Evolutionary conservation across 2,329 filamentous ascomycete species (phyloP).

Genomic region (Hymenoscyphus repandus): DNA sequence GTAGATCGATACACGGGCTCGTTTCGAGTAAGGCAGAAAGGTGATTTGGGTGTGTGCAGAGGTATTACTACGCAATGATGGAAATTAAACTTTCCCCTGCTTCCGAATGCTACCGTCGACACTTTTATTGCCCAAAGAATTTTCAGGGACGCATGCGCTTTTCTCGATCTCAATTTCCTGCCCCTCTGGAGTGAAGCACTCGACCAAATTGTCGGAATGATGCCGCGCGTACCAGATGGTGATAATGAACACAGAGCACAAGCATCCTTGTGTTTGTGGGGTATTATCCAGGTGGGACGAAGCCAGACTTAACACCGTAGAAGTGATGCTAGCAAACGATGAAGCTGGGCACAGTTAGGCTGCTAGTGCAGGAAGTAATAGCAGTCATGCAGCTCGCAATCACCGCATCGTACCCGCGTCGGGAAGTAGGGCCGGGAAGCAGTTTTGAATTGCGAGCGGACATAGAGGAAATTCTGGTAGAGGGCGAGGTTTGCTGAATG

Average conservation of each 20-base stretch:
- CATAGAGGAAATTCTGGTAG: background rate
- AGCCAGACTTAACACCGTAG: no score
- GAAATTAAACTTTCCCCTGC: background rate
- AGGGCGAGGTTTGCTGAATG: background rate
- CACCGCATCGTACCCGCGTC: background rate
- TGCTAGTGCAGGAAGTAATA: background rate
- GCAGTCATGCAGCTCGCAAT: background rate
- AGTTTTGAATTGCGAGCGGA: background rate
- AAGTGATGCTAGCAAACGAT: background rate
- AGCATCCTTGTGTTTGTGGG: slow-evolving; percentile 4
- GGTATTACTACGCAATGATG: background rate
- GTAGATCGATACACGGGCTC: no score
- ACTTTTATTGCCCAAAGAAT: background rate
- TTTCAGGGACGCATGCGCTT: no score
- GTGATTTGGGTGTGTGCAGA: background rate
- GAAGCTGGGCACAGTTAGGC: background rate
- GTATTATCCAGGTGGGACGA: slow-evolving; percentile 4
- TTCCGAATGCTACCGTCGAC: background rate
- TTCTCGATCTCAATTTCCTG: no score
- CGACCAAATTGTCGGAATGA: slow-evolving; percentile 5
- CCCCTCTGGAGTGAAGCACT: background rate
- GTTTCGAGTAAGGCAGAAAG: background rate
- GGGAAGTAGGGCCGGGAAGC: slow-evolving; percentile 5
- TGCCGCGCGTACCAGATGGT: slow-evolving; percentile 1
- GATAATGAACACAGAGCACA: background rate